phyloP scores from a whole-genome alignment of 139 green algal genomes.

The Micractinium conductrix region DNA sequence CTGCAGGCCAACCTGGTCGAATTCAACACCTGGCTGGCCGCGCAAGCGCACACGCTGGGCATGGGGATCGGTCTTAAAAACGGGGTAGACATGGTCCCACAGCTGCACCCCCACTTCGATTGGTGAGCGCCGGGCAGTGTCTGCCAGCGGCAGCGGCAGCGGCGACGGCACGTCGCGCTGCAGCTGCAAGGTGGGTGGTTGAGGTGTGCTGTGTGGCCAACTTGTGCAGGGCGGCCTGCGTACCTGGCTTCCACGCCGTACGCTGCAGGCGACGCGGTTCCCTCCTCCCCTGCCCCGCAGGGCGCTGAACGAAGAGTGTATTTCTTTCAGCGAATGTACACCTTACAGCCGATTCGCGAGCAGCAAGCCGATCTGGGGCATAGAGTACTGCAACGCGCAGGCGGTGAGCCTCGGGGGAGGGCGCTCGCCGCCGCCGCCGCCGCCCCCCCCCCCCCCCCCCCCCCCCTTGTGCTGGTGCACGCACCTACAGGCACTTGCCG shows the following conservation, averaged over 20 bases:
- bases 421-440: too few relatives aligned
- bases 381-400: not conserved
- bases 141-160: not conserved
- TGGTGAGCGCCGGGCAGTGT: not conserved
- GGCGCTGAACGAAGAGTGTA: not conserved
- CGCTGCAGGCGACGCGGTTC: not conserved
- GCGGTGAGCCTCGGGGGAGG: not conserved
- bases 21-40: slow-evolving; percentile 3
- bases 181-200: too few relatives aligned
- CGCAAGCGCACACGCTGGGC: not conserved
- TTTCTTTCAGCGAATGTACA: not conserved
- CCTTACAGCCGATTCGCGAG: not conserved
- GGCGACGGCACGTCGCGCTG: too few relatives aligned
- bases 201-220: too few relatives aligned
- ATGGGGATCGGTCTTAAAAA: slow-evolving; percentile 12
- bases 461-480: not conserved
- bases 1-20: not conserved
- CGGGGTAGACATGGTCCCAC: not conserved
- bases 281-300: not conserved
- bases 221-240: too few relatives aligned
- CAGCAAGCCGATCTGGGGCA: not conserved
- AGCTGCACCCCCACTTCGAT: not conserved
- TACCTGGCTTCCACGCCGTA: not conserved
- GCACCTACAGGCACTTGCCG: not conserved
- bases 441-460: too few relatives aligned